These are phyloP conservation scores for Phytophthora ohioensis DNA, from an alignment of 352 stramenopile genomes.

Conservation along the genomic window DNA sequence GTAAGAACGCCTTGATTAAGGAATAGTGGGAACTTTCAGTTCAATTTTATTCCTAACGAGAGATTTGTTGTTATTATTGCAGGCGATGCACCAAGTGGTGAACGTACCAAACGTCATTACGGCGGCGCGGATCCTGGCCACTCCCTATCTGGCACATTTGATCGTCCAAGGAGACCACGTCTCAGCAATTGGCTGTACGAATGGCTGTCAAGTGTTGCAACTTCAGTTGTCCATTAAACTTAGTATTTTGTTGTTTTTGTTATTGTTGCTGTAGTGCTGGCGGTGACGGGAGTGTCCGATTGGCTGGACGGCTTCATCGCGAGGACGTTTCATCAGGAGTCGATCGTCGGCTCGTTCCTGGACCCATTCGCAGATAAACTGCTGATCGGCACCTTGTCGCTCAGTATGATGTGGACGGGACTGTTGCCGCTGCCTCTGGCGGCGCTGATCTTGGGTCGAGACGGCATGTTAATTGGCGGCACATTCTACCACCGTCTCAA, in stretches of 20 bases:
- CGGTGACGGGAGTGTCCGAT: constrained; percentile 74
- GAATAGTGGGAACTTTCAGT: neutral
- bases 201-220: neutral
- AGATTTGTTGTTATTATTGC: constrained; percentile 3
- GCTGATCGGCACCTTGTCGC: constrained; percentile 75
- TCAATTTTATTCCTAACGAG: constrained; percentile 1
- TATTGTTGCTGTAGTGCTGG: constrained; percentile 57
- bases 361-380: constrained; percentile 88
- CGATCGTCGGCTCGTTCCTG: constrained; percentile 83
- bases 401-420: constrained; percentile 78
- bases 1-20: constrained; percentile 26
- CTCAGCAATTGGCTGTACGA: constrained; percentile 71
- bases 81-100: constrained; percentile 77
- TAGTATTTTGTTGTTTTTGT: neutral
- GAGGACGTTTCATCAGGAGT: constrained; percentile 78
- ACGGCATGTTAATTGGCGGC: constrained; percentile 76
- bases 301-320: constrained; percentile 88
- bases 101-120: constrained; percentile 88
- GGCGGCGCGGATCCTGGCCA: constrained; percentile 76
- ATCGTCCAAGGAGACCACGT: constrained; percentile 75
- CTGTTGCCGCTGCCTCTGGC: constrained; percentile 72
- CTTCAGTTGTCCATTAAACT: constrained; percentile 1
- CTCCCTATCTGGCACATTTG: constrained; percentile 78
- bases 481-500: constrained; percentile 82
- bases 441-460: constrained; percentile 75